Conservation (phyloP, 495 filamentous ascomycete species). For the Xylaria acuta region DNA sequence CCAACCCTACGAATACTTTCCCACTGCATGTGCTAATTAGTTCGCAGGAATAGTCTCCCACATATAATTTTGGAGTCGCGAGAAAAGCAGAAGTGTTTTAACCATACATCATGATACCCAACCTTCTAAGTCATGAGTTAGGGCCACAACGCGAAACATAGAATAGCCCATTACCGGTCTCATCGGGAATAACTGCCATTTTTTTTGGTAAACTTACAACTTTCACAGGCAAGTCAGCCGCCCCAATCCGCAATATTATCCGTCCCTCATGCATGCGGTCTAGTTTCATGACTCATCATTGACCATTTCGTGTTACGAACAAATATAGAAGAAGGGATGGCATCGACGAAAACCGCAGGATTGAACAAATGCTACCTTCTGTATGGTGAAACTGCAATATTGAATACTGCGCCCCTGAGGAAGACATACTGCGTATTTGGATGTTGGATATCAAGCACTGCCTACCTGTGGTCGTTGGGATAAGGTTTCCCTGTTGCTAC, state of each 20-base stretch:
- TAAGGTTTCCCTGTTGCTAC: conserved; percentile 4
- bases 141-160: not conserved
- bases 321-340: not conserved
- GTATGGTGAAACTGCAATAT: not conserved
- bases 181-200: not conserved
- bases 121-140: not conserved
- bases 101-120: not conserved
- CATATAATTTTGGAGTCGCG: not conserved
- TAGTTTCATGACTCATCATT: not conserved
- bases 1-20: not conserved
- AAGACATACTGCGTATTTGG: not conserved
- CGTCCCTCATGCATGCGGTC: too few species aligned
- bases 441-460: not conserved
- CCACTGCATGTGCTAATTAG: not conserved
- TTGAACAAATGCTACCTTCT: not conserved
- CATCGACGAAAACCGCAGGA: not conserved
- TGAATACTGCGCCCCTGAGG: conserved; percentile 8
- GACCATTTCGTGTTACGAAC: not conserved
- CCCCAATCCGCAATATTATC: not conserved
- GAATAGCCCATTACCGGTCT: not conserved
- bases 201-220: not conserved
- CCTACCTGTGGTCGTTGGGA: conserved; percentile 11
- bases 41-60: not conserved
- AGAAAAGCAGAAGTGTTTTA: not conserved
- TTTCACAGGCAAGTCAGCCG: not conserved